Base-by-base conservation (phyloP, 2,329 filamentous ascomycete genomes). In the Apiospora koreana region DNA sequence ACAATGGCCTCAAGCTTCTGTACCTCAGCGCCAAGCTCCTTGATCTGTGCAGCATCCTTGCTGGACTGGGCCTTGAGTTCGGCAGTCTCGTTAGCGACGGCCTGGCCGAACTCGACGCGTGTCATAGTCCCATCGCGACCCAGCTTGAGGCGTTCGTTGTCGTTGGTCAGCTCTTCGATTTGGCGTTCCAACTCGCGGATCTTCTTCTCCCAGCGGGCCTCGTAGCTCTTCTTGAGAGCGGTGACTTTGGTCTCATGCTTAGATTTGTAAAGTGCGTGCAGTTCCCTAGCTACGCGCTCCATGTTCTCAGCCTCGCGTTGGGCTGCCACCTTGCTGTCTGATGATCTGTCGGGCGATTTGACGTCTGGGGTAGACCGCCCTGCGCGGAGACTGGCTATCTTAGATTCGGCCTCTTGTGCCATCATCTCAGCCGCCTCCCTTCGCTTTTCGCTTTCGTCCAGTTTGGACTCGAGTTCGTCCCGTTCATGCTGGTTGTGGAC, bases 211-310 rank as follows among this genome's bases (percentile, higher is more conserved):
- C 94, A 96, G 69, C 95, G 91, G 65, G 89, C 88, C 80, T 98
- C 94, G 82, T 98, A 92, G 72, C 88, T 91, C 82, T 92, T 91
- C 83, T 92, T 98, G 74, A 99, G 86, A 4, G 95, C 95, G 0
- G 93, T 89, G 62, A 98, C 95, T 84, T 99, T 99, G 73, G 92
- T 94, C 84, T 98, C 95, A 80, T 99, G 96, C 83, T 99, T 99
- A 79, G 92, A 91, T 84, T 98, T 98, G 87, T 99, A 99, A 14
- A 97, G 87, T 0, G 92, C 88, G 79, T 99, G 96, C 50, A 99
- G 87, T 79, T 99, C 96, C 41, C 94, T 89, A n/a, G 95, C 95
- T 50, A 98, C 94, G 74, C 95, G 94, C 81, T 97, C 94, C 28
- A 95, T 92, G 1, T 93, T 86, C 78, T 98, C 95, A 67, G 97